These are phyloP conservation scores for Stephania cephalantha DNA, from an alignment of 164 flowering plant genomes.

Conservation along the genomic window DNA sequence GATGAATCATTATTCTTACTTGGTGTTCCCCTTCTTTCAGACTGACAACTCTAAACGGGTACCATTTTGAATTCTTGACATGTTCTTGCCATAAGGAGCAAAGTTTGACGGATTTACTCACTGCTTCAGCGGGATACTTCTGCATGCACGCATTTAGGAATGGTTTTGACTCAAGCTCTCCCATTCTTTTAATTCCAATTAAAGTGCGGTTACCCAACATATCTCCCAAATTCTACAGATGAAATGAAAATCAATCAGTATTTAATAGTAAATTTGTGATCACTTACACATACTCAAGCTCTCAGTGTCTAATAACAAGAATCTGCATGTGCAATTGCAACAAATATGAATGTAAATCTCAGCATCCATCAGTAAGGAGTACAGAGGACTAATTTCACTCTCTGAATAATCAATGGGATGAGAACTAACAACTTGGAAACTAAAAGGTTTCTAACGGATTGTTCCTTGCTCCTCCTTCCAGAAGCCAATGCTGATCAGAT, in stretches of 20 bases:
- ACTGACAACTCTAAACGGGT: constrained; percentile 28
- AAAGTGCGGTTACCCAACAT: constrained; percentile 23
- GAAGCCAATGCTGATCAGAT: not conserved
- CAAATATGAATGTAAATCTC: not conserved
- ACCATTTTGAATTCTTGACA: constrained; percentile 34
- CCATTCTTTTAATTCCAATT: constrained; percentile 82
- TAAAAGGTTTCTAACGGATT: not conserved
- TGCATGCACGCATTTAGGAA: constrained; percentile 27
- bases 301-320: not conserved
- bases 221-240: constrained; percentile 51
- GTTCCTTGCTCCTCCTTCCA: not conserved
- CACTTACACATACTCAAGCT: not conserved
- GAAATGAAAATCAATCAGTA: not conserved
- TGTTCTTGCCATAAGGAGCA: constrained; percentile 37
- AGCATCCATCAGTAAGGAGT: not conserved
- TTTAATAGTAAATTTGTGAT: not conserved
- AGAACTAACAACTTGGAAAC: not conserved
- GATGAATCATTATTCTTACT: constrained; percentile 17
- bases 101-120: constrained; percentile 20
- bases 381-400: not conserved
- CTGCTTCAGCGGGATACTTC: constrained; percentile 24
- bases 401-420: not conserved
- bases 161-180: constrained; percentile 56
- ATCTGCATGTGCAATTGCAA: not conserved
- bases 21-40: constrained; percentile 20